Base-by-base conservation (phyloP, 371 early-diverging fungal genomes). In the Conidiobolus incongruus region DNA sequence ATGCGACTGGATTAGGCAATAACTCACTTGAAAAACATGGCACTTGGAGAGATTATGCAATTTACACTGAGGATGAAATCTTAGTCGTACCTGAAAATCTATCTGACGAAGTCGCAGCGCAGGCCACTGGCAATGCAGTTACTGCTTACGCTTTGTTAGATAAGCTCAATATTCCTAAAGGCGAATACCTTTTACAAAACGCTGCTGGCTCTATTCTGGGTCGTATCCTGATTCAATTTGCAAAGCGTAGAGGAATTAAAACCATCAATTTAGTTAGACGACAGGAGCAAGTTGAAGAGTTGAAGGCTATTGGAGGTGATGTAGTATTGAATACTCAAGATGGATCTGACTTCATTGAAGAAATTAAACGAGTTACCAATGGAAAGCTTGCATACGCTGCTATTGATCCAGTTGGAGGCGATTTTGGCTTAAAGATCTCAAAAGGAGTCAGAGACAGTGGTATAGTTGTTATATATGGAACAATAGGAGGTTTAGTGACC, bases 401-500 rank as follows among this genome's bases (percentile, higher is more conserved):
- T 29, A n/a, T 40, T 40, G 40, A 40, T 40, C 28, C 40, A 11
- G 7, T 40, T 15, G 40, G 40, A 26, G 26, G 40, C 11, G 40
- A 40, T 13, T 5, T 11, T 40, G 40, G 40, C 7, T 15, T 40
- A 11, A 21, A 26, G 30, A 40, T 40, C n/a, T 40, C 40, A n/a
- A 40, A 40, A 11, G 2, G n/a, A 28, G 16, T 40, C 7, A 10
- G 28, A 6, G 30, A 23, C 4, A 29, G 40, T 8, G n/a, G 30
- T 6, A n/a, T 29, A 28, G 40, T 29, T 15, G n/a, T n/a, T 5
- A 10, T 40, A n/a, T 40, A 40, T 23, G 40, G 40, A 23, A 2
- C 28, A 15, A 40, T 40, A 29, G 40, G 40, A n/a, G 40, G 40
- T 29, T 31, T 40, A 24, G 40, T n/a, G n/a, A n/a, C n/a, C n/a